Evolutionary conservation across 371 early-diverging fungal genomes (phyloP).

Genomic region (Mucor piriformis): DNA sequence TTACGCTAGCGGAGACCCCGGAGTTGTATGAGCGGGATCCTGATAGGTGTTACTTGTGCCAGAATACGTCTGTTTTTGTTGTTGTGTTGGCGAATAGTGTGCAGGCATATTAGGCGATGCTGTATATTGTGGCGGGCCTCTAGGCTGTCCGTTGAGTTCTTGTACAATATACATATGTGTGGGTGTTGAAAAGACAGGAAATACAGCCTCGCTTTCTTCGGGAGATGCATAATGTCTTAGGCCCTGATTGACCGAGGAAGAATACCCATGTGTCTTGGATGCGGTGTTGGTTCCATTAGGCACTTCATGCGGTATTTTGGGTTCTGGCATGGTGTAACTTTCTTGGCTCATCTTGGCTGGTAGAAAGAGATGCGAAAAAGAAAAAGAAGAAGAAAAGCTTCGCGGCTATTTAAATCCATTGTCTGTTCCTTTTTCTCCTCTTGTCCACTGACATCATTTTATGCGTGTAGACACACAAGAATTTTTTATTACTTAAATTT

Average conservation of each 20-base stretch:
- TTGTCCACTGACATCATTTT: neutral
- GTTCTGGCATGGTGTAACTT: neutral
- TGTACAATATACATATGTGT: constrained; percentile 22
- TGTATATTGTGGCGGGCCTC: neutral
- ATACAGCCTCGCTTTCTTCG: constrained; percentile 28
- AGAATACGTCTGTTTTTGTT: neutral
- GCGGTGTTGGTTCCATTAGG: neutral
- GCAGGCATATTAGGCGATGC: neutral
- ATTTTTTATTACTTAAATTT: neutral
- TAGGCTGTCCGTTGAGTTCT: constrained; percentile 1
- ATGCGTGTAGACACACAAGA: neutral
- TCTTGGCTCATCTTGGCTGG: constrained; percentile 4
- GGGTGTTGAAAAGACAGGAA: constrained; percentile 28
- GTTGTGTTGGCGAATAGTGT: constrained; percentile 1
- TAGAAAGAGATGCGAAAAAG: neutral
- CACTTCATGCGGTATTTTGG: neutral
- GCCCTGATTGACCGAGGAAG: constrained; percentile 1
- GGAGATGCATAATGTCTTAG: constrained; percentile 22
- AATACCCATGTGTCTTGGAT: constrained; percentile 4
- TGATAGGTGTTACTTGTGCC: neutral
- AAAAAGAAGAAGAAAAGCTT: neutral
- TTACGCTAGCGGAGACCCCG: neutral
- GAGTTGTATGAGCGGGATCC: neutral
- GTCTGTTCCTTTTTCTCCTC: neutral
- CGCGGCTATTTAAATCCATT: neutral